Base-by-base conservation (phyloP, 2,329 filamentous ascomycete genomes). In the Aureobasidium sp. region DNA sequence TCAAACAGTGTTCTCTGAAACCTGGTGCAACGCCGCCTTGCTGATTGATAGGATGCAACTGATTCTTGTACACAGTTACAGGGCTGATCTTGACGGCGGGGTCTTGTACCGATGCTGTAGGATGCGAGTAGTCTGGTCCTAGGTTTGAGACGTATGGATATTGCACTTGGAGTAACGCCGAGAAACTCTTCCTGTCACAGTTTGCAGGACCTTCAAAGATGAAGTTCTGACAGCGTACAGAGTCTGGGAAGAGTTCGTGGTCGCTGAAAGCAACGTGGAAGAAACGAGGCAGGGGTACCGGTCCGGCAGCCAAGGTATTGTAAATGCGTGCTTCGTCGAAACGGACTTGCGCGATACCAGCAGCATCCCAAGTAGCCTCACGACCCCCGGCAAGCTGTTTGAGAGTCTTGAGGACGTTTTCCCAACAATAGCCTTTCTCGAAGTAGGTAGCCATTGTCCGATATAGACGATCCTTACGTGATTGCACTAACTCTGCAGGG, bases 371-470 rank as follows among this genome's bases (percentile, higher is more conserved):
- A 97, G 99, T 74, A 97, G 91, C 60, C 48, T 62, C 41, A 11
- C 60, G 60, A 6, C 51, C 60, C n/a, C 80, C 76, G 52, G 92
- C 89, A 57, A 99, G 85, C 75, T 99, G 93, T 71, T 89, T 89
- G 75, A 99, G 97, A 3, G 90, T 90, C 6, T 86, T 83, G 45
- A 99, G 78, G 1, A 92, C 93, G 73, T 90, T 90, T 69, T 89
- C 88, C 93, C 93, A 97, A 0, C 91, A 91, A 71, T 91, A 88
- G n/a, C 91, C 92, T 64, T 95, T 91, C 71, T 97, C 93, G 66
- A 94, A 97, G 72, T 93, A 83, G 73, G 92, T 91, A 72, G 97
- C 96, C 82, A 97, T 96, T 67, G 91, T 85, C 70, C 97, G 95
- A 76, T 95, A 97, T 55, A 97, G 83, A 41, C 86, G 83, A 75